Conservation (phyloP, 768 basidiomycete genomes). For the Tremella yokohamensis region DNA sequence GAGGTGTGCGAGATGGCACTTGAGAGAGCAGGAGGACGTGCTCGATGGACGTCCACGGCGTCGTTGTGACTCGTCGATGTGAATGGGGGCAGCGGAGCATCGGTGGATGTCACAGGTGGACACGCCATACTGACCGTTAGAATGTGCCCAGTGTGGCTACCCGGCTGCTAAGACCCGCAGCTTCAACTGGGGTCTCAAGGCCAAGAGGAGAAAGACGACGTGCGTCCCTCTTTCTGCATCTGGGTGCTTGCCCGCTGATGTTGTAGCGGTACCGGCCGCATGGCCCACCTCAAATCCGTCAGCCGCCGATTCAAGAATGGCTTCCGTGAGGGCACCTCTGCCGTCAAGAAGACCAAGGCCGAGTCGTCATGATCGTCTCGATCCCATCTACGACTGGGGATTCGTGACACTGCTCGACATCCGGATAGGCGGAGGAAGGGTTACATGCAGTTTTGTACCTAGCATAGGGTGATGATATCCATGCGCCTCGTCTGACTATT, state of each 20-base stretch:
- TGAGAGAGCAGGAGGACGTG: too few relatives aligned
- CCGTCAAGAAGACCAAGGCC: conserved; percentile 75
- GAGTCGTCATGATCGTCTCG: conserved; percentile 17
- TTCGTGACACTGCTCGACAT: neutral
- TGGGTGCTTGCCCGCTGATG: neutral
- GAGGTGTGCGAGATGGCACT: too few relatives aligned
- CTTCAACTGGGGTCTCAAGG: conserved; percentile 98
- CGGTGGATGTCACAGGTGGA: too few relatives aligned
- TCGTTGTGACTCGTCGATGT: too few relatives aligned
- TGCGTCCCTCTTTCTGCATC: conserved; percentile 17
- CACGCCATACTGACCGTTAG: conserved; percentile 53
- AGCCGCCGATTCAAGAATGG: conserved; percentile 98
- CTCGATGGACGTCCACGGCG: too few relatives aligned
- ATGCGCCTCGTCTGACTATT: too few relatives aligned
- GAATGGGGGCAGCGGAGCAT: too few relatives aligned
- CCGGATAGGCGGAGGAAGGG: neutral
- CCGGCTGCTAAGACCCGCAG: conserved; percentile 91
- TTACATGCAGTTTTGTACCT: neutral
- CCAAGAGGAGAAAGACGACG: conserved; percentile 99
- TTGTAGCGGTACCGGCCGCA: conserved; percentile 76
- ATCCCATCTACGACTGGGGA: neutral
- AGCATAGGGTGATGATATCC: too few relatives aligned
- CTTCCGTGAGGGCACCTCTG: conserved; percentile 88
- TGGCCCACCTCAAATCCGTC: conserved; percentile 88
- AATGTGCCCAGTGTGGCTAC: conserved; percentile 93